These are phyloP conservation scores for Lecanosticta acicola DNA, from an alignment of 2,329 filamentous ascomycete genomes.

Conservation along the genomic window DNA sequence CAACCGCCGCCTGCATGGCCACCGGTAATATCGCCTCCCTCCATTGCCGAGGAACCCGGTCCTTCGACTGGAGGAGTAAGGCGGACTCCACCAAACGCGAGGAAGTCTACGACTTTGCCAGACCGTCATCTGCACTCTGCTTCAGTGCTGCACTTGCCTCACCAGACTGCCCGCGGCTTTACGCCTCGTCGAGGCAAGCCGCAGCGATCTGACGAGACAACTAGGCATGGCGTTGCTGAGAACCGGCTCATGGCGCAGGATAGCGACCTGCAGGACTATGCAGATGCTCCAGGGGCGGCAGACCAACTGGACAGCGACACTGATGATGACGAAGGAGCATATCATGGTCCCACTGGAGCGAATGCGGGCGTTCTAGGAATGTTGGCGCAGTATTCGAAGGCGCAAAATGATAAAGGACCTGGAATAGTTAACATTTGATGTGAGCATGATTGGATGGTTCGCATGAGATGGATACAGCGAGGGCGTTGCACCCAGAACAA, in stretches of 20 bases:
- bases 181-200: background rate
- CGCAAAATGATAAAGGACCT: constrained; percentile 46
- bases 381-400: constrained; percentile 62
- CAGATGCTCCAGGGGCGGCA: constrained; percentile 26
- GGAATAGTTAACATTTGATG: constrained; percentile 17
- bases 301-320: constrained; percentile 32
- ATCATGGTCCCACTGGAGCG: constrained; percentile 31
- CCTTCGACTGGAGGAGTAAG: constrained; percentile 1
- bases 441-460: no score
- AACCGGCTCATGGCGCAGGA: constrained; percentile 44
- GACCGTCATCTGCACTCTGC: constrained; percentile 5
- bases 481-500: background rate
- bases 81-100: constrained; percentile 3
- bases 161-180: constrained; percentile 1
- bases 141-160: constrained; percentile 16
- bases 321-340: constrained; percentile 41
- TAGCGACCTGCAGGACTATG: constrained; percentile 54
- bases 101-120: constrained; percentile 3
- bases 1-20: constrained; percentile 32
- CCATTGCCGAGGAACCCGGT: constrained; percentile 21
- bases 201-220: constrained; percentile 2
- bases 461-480: background rate
- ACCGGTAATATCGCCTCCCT: constrained; percentile 21
- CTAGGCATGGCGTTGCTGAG: constrained; percentile 36
- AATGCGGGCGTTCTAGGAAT: constrained; percentile 57